Evolutionary conservation across 1,284 basidiomycete species (phyloP).

Genomic region (Wallemia mellicola): DNA sequence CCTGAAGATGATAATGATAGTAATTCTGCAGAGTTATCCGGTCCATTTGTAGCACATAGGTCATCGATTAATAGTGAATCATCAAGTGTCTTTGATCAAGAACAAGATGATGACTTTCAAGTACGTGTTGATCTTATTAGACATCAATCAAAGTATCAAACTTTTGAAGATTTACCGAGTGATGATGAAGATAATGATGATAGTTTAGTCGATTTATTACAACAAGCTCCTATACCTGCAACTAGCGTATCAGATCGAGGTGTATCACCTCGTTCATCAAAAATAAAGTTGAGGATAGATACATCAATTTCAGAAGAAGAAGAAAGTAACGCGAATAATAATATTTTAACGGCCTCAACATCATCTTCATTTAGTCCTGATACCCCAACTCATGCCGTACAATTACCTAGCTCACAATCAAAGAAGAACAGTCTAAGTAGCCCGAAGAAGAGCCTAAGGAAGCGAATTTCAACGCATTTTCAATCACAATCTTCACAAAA

Average conservation of each 20-base stretch:
- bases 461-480: not conserved
- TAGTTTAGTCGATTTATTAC: not conserved
- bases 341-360: not conserved
- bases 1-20: not conserved
- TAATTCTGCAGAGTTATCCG: not conserved
- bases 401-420: not conserved
- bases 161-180: not conserved
- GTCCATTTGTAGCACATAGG: not conserved
- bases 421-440: not conserved
- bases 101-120: not conserved
- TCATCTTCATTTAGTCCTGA: not conserved
- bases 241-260: not conserved
- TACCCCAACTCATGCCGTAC: not conserved
- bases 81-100: not conserved
- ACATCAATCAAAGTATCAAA: not conserved
- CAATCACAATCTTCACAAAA: not conserved
- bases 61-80: not conserved
- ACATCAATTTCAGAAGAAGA: not conserved
- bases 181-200: not conserved
- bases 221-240: not conserved
- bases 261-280: not conserved
- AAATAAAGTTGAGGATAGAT: not conserved
- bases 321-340: not conserved
- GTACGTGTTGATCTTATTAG: not conserved
- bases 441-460: not conserved